A percentile compares a stretch with the other conserved stretches of the same genome.
phyloP scores from a whole-genome alignment of 2,329 filamentous ascomycete genomes.

The Elsinoe fawcettii region DNA sequence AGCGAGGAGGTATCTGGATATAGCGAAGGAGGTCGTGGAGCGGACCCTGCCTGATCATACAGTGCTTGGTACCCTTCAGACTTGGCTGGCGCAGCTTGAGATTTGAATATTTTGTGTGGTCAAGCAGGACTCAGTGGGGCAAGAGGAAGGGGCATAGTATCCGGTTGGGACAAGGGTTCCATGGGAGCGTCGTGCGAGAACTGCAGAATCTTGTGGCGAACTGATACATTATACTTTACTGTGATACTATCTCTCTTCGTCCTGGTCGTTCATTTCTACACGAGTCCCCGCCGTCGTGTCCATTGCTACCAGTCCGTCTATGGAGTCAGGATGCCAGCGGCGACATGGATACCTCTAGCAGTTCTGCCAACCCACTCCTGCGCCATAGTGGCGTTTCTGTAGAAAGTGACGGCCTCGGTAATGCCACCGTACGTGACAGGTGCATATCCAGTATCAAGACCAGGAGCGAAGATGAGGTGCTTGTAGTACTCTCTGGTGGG shows the following conservation, averaged over 20 bases:
- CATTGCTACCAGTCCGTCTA: not conserved
- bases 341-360: slow-evolving; percentile 19
- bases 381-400: slow-evolving; percentile 1
- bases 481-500: slow-evolving; percentile 40
- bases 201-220: too few species aligned
- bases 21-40: too few species aligned
- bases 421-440: slow-evolving; percentile 58
- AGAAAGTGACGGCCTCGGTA: slow-evolving; percentile 40
- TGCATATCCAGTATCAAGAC: slow-evolving; percentile 53
- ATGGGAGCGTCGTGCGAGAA: too few species aligned
- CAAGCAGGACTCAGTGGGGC: too few species aligned
- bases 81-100: too few species aligned
- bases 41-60: too few species aligned
- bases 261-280: not conserved
- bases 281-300: not conserved
- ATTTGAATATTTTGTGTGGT: too few species aligned
- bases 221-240: not conserved
- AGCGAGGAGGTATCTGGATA: too few species aligned
- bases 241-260: not conserved
- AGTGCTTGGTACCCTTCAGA: too few species aligned
- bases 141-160: too few species aligned
- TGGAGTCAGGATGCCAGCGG: slow-evolving; percentile 20
- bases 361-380: slow-evolving; percentile 16
- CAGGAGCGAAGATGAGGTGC: slow-evolving; percentile 42
- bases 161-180: too few species aligned